phyloP scores from a whole-genome alignment of 306 rosid species.

The Medicago truncatula region MtrunA17r5.0-ANR NC_053045.1:19849001-19849500 shows the following conservation, averaged over 20 bases:
- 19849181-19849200: neutral
- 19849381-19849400: constrained; percentile 11
- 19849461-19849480: constrained; percentile 8
- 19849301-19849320: constrained; percentile 15
- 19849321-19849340: constrained; percentile 20
- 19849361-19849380: constrained; percentile 11
- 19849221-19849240: neutral
- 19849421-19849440: neutral
- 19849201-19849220: neutral
- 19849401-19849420: constrained; percentile 17
- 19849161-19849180: constrained; percentile 78
- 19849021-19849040: constrained; percentile 89
- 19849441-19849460: constrained; percentile 6
- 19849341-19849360: constrained; percentile 12
- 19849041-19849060: constrained; percentile 50
- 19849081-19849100: constrained; percentile 34
- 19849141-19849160: constrained; percentile 92
- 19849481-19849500: constrained; percentile 20
- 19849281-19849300: neutral
- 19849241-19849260: constrained; percentile 9
- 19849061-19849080: constrained; percentile 36
- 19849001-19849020: constrained; percentile 89
- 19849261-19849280: constrained; percentile 21
- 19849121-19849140: constrained; percentile 93
- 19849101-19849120: constrained; percentile 66